Conservation (phyloP, 2,329 filamentous ascomycete species). For the Fusarium sambucinum region DNA sequence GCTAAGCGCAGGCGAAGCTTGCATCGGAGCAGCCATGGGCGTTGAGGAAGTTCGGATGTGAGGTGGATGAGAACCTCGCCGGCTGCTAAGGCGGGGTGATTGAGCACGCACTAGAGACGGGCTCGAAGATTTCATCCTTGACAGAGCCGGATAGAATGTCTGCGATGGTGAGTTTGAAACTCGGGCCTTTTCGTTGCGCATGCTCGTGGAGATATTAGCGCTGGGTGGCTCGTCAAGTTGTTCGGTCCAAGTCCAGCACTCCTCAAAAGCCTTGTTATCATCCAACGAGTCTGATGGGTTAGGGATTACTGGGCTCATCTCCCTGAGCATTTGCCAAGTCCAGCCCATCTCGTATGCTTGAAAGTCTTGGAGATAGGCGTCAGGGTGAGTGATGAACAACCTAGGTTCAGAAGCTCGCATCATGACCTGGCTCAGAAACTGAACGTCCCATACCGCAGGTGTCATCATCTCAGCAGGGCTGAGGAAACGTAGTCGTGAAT, state of each 20-base stretch:
- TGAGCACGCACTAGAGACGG: constrained; percentile 54
- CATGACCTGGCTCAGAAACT: constrained; percentile 77
- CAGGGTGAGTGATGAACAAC: constrained; percentile 80
- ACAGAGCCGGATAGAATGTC: constrained; percentile 43
- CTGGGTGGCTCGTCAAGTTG: constrained; percentile 70
- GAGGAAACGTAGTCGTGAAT: constrained; percentile 77
- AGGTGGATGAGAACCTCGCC: constrained; percentile 59
- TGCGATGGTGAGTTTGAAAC: constrained; percentile 59
- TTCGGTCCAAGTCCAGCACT: constrained; percentile 73
- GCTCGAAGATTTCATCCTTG: constrained; percentile 49
- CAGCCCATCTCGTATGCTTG: constrained; percentile 67
- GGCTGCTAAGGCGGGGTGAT: constrained; percentile 56
- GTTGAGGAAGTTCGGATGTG: constrained; percentile 66
- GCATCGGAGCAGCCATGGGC: constrained; percentile 56
- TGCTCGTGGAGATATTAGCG: constrained; percentile 57
- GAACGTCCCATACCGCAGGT: constrained; percentile 76
- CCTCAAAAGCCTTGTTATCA: constrained; percentile 66
- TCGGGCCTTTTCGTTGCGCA: constrained; percentile 57
- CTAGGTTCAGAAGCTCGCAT: constrained; percentile 78
- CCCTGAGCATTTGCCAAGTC: constrained; percentile 78
- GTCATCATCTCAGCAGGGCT: constrained; percentile 79
- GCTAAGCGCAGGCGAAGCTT: constrained; percentile 56
- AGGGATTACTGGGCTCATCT: constrained; percentile 68
- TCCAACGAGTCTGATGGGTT: constrained; percentile 55
- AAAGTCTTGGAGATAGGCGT: constrained; percentile 77